A percentile compares a stretch with the other conserved stretches of the same genome.
phyloP scores from a whole-genome alignment of 768 basidiomycete genomes.

The Lyophyllum atratum region DNA sequence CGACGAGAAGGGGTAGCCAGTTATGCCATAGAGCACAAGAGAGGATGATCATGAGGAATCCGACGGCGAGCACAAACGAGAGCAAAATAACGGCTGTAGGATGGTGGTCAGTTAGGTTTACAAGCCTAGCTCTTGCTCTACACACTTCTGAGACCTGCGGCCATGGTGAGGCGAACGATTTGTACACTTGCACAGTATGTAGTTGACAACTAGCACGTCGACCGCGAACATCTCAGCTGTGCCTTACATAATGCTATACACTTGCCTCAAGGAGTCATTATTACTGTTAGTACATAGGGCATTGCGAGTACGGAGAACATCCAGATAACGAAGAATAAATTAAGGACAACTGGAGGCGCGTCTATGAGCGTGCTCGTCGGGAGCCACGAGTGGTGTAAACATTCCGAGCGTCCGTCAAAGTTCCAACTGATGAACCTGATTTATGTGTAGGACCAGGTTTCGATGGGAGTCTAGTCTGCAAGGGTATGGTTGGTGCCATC shows the following conservation, averaged over 20 bases:
- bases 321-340: constrained; percentile 3
- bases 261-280: background rate
- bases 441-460: constrained; percentile 23
- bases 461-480: constrained; percentile 25
- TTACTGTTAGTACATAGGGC: background rate
- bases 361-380: constrained; percentile 33
- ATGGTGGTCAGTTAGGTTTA: background rate
- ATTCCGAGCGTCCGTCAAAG: constrained; percentile 46
- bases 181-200: background rate
- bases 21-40: constrained; percentile 95
- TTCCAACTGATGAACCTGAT: constrained; percentile 26
- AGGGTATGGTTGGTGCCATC: background rate
- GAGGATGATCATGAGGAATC: constrained; percentile 97
- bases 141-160: constrained; percentile 74
- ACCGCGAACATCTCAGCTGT: background rate
- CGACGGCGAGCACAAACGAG: constrained; percentile 95
- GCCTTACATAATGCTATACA: constrained; percentile 7
- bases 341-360: no score
- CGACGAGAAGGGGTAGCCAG: constrained; percentile 96
- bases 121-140: constrained; percentile 5
- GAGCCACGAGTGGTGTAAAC: constrained; percentile 36
- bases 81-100: constrained; percentile 88
- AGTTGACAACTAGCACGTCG: background rate
- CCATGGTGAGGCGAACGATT: constrained; percentile 37
- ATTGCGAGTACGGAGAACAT: background rate